These are phyloP conservation scores for Diversispora epigaea DNA, from an alignment of 192 early-diverging fungal species.

Conservation along the genomic window DNA sequence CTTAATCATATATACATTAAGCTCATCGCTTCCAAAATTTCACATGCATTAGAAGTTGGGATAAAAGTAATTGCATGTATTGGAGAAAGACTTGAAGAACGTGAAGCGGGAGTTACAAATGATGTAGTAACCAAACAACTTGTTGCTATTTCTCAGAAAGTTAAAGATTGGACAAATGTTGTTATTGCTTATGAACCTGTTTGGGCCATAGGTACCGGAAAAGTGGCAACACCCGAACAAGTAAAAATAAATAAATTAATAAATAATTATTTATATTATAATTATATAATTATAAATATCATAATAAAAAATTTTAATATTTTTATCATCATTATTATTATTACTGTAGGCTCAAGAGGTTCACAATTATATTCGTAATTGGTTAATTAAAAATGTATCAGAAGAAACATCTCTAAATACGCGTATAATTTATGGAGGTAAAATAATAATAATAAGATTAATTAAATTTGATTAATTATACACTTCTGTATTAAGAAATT, in stretches of 20 bases:
- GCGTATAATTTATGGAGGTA: slow-evolving; percentile 91
- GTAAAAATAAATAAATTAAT: neutral
- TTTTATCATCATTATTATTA: neutral
- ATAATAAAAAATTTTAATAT: neutral
- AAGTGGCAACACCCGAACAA: slow-evolving; percentile 91
- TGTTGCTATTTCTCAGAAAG: slow-evolving; percentile 71
- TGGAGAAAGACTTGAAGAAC: slow-evolving; percentile 95
- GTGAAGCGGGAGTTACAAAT: slow-evolving; percentile 84
- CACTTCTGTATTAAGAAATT: neutral
- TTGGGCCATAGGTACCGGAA: slow-evolving; percentile 99
- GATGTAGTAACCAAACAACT: slow-evolving; percentile 89
- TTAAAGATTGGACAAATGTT: slow-evolving; percentile 89
- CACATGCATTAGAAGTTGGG: slow-evolving; percentile 82
- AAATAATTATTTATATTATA: neutral
- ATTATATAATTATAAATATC: neutral
- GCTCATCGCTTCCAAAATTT: slow-evolving; percentile 86
- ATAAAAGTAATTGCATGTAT: slow-evolving; percentile 93
- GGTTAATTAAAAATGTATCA: slow-evolving; percentile 84
- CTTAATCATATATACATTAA: slow-evolving; percentile 14
- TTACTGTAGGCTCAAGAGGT: slow-evolving; percentile 82
- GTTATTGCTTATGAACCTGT: slow-evolving; percentile 99
- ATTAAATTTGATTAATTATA: no score
- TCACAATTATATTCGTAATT: slow-evolving; percentile 83
- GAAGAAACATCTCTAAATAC: slow-evolving; percentile 81
- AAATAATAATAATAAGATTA: neutral